Evolutionary conservation across 1,284 basidiomycete genomes (phyloP).

Genomic region (Leucoagaricus sp.): DNA sequence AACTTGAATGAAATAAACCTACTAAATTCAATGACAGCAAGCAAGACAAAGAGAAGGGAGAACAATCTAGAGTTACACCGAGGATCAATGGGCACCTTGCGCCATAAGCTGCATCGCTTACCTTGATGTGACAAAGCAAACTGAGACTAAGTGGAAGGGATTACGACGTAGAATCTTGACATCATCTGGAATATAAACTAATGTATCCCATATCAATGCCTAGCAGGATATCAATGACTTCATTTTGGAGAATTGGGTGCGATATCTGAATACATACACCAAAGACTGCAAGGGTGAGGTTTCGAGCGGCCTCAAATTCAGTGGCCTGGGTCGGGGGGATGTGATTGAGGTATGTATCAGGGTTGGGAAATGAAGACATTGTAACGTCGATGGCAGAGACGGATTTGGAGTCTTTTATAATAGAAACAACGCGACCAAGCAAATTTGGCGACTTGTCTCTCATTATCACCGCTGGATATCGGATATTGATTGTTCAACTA

Average conservation of each 20-base stretch:
- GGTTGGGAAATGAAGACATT: not conserved
- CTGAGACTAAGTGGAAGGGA: not conserved
- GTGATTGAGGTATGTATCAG: conserved; percentile 1
- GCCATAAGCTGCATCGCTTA: not conserved
- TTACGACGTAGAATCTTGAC: not conserved
- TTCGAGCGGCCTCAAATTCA: conserved; percentile 4
- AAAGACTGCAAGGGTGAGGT: not conserved
- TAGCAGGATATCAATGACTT: not conserved
- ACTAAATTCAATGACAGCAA: not conserved
- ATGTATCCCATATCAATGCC: conserved; percentile 3
- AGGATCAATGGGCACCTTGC: too few species aligned
- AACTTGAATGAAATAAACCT: not conserved
- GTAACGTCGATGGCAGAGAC: not conserved
- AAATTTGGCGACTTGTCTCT: not conserved
- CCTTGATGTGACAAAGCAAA: conserved; percentile 1
- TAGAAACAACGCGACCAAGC: not conserved
- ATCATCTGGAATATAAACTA: conserved; percentile 7
- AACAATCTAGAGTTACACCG: not conserved
- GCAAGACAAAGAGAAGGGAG: not conserved
- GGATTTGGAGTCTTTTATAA: not conserved
- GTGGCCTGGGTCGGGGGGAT: not conserved
- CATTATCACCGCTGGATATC: not conserved
- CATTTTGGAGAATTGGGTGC: too few species aligned
- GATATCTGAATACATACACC: not conserved
- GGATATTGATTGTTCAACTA: not conserved